A percentile compares a stretch with the other conserved stretches of the same genome.
These are phyloP conservation scores for Saccharomycopsis schoenii DNA, from an alignment of 805 yeast genomes.

Conservation along the genomic window DNA sequence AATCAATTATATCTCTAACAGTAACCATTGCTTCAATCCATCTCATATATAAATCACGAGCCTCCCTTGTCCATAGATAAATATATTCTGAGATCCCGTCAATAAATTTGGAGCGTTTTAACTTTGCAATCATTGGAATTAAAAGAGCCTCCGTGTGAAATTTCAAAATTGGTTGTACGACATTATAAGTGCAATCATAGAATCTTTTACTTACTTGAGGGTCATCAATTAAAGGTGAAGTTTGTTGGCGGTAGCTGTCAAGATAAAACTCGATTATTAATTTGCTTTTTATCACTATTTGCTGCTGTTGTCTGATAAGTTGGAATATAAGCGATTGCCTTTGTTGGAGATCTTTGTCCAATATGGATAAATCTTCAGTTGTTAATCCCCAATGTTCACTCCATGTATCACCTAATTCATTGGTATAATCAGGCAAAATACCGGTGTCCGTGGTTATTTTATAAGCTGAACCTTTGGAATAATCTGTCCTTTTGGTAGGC, in stretches of 20 bases:
- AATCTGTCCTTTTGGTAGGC: slow-evolving; percentile 4
- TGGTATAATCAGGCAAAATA: slow-evolving; percentile 27
- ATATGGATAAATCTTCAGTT: slow-evolving; percentile 40
- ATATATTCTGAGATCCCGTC: slow-evolving; percentile 55
- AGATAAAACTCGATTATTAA: slow-evolving; percentile 55
- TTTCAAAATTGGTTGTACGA: slow-evolving; percentile 45
- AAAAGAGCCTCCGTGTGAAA: slow-evolving; percentile 46
- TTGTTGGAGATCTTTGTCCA: slow-evolving; percentile 44
- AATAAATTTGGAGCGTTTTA: slow-evolving; percentile 59
- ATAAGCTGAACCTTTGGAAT: neutral
- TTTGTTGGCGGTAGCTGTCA: slow-evolving; percentile 28
- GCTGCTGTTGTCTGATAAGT: slow-evolving; percentile 59
- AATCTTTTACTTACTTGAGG: slow-evolving; percentile 25
- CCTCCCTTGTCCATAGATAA: slow-evolving; percentile 52
- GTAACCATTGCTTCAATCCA: slow-evolving; percentile 56
- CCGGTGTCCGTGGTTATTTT: slow-evolving; percentile 35
- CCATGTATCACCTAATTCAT: slow-evolving; percentile 43
- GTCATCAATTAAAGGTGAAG: slow-evolving; percentile 38
- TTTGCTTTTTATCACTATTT: slow-evolving; percentile 55
- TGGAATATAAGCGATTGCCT: slow-evolving; percentile 72
- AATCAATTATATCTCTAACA: slow-evolving; percentile 44
- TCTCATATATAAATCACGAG: slow-evolving; percentile 40
- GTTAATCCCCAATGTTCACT: slow-evolving; percentile 56
- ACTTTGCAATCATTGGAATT: slow-evolving; percentile 46
- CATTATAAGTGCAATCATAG: slow-evolving; percentile 45